A percentile compares a stretch with the other conserved stretches of the same genome.
Evolutionary conservation across 768 basidiomycete genomes (phyloP).

Genomic region (Lactarius indigo): DNA sequence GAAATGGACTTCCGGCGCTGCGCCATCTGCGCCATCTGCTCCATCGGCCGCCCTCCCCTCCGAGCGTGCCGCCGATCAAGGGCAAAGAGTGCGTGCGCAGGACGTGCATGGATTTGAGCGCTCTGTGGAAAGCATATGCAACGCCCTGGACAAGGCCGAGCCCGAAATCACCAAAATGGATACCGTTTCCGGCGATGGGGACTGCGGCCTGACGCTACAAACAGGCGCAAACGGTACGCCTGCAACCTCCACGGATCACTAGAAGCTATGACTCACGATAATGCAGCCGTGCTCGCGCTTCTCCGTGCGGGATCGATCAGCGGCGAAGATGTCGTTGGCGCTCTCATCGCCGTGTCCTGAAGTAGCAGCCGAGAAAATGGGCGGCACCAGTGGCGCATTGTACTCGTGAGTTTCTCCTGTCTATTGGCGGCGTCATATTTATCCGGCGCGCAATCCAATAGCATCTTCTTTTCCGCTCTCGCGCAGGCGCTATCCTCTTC

Average conservation of each 20-base stretch:
- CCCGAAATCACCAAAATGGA: slow-evolving; percentile 91
- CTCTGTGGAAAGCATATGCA: slow-evolving; percentile 56
- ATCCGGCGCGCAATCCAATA: slow-evolving; percentile 30
- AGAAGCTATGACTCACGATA: neutral
- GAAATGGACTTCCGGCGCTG: slow-evolving; percentile 63
- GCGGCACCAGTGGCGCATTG: slow-evolving; percentile 85
- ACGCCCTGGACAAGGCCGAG: slow-evolving; percentile 71
- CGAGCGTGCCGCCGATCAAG: slow-evolving; percentile 7
- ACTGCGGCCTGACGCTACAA: slow-evolving; percentile 65
- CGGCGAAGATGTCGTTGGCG: slow-evolving; percentile 60
- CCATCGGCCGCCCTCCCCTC: slow-evolving; percentile 15
- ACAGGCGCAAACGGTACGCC: slow-evolving; percentile 67
- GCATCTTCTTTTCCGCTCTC: slow-evolving; percentile 88
- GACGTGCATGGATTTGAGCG: slow-evolving; percentile 50
- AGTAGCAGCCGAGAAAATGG: slow-evolving; percentile 82
- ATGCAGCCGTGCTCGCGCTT: slow-evolving; percentile 55
- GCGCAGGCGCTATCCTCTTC: slow-evolving; percentile 62
- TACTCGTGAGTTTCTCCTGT: slow-evolving; percentile 64
- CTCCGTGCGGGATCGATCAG: slow-evolving; percentile 53
- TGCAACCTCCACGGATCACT: slow-evolving; percentile 20
- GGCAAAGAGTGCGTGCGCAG: slow-evolving; percentile 33
- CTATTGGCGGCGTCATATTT: neutral
- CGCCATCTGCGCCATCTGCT: slow-evolving; percentile 34
- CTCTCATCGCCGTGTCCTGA: slow-evolving; percentile 70
- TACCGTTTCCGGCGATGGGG: slow-evolving; percentile 88